Conservation (phyloP, 225 moss, liverwort and hornwort species). For the Straminergon stramineum region DNA sequence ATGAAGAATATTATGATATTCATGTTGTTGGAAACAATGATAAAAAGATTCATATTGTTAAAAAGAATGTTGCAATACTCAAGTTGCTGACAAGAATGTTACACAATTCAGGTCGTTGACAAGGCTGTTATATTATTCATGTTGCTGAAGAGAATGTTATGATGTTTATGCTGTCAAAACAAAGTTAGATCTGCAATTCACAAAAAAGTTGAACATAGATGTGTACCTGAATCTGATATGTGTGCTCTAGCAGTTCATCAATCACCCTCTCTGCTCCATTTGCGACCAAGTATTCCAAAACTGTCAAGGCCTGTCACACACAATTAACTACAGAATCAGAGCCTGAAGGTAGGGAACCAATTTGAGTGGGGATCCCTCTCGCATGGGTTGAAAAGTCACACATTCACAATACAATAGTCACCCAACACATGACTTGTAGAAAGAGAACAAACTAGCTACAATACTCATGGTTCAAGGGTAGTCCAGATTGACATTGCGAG, state of each 20-base stretch:
- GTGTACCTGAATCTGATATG: constrained; percentile 94
- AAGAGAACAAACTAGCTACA: neutral
- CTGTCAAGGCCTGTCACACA: constrained; percentile 66
- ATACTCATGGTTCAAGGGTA: neutral
- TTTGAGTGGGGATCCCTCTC: neutral
- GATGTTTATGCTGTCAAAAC: neutral
- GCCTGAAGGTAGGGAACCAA: neutral
- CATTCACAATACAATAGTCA: neutral
- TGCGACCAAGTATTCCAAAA: constrained; percentile 87
- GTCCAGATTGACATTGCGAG: neutral
- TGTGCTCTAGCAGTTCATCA: constrained; percentile 86
- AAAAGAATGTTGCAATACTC: neutral
- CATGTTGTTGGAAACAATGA: neutral
- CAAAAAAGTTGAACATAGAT: neutral
- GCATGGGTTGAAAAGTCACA: neutral
- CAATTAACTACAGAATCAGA: neutral
- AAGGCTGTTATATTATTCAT: neutral
- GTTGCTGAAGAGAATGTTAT: neutral
- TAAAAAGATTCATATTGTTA: neutral
- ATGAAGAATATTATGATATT: neutral
- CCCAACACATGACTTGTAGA: too few relatives aligned
- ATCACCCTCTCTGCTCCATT: constrained; percentile 97
- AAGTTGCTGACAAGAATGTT: neutral
- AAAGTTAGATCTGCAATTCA: neutral
- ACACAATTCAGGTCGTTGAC: neutral